A percentile compares a stretch with the other conserved stretches of the same genome.
phyloP scores from a whole-genome alignment of 208 protist genomes.

The Spongospora subterranea region DNA sequence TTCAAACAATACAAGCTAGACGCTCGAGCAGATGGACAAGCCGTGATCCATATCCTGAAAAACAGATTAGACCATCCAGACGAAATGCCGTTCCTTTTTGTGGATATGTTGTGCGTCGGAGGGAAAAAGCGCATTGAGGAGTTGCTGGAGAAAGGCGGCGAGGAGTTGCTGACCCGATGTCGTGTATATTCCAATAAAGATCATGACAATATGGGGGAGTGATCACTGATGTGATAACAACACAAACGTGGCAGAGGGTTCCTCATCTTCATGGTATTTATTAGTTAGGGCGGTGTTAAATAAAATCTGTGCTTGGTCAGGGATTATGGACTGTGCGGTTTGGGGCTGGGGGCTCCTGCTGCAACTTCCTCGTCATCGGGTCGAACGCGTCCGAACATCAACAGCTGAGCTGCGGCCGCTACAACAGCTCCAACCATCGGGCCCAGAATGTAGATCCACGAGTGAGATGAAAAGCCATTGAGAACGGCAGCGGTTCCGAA shows the following conservation, averaged over 20 bases:
- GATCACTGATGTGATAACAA: too few species aligned
- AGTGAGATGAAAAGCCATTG: background rate
- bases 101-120: background rate
- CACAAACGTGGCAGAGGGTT: too few species aligned
- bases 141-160: background rate
- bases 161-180: too few species aligned
- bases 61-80: background rate
- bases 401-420: background rate
- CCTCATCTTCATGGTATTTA: too few species aligned
- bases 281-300: background rate
- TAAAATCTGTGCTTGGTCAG: background rate
- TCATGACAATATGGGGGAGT: too few species aligned
- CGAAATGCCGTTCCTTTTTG: background rate
- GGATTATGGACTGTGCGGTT: background rate
- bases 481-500: background rate
- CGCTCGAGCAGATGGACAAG: background rate
- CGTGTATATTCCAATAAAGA: too few species aligned
- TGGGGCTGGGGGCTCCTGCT: background rate
- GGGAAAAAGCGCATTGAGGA: background rate
- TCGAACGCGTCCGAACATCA: background rate
- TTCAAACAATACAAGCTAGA: too few species aligned
- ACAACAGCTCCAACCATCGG: background rate
- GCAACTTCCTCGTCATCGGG: background rate
- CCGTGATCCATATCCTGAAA: background rate
- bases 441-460: slow-evolving; percentile 37